Conservation (phyloP, 202 grass and related monocot species). For the Dendrocalamus latiflorus region DNA sequence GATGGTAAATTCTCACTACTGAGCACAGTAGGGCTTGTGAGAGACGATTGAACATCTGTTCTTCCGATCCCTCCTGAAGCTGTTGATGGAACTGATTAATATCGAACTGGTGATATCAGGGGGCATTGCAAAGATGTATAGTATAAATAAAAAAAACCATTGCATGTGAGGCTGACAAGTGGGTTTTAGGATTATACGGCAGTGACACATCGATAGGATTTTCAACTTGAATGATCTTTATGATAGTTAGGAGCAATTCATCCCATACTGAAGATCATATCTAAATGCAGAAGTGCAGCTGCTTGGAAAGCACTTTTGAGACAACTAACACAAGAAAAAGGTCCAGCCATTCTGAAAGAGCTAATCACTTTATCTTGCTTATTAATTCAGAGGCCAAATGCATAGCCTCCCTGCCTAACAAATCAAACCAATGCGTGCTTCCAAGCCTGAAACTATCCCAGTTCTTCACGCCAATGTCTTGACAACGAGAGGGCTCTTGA, state of each 20-base stretch:
- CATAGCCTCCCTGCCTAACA: not conserved
- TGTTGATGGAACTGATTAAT: not conserved
- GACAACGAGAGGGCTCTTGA: constrained; percentile 65
- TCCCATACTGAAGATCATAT: not conserved
- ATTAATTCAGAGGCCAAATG: not conserved
- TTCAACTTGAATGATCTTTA: too few relatives aligned
- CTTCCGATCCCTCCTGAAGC: not conserved
- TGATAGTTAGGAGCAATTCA: too few relatives aligned
- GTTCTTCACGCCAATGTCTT: not conserved
- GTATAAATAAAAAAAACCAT: too few relatives aligned
- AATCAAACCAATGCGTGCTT: not conserved
- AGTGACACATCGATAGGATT: too few relatives aligned
- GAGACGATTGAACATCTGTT: not conserved
- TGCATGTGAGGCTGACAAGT: too few relatives aligned
- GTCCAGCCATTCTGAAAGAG: not conserved
- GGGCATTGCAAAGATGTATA: too few relatives aligned
- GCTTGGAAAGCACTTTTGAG: not conserved
- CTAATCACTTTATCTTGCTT: not conserved
- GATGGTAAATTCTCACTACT: not conserved
- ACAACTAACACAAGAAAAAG: not conserved
- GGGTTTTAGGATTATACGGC: too few relatives aligned
- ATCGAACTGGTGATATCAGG: not conserved
- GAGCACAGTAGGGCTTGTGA: not conserved
- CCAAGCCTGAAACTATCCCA: not conserved
- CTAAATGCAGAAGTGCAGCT: not conserved